Conservation (phyloP, 2,329 filamentous ascomycete genomes). For the Davidsoniella neocaledoniae region DNA sequence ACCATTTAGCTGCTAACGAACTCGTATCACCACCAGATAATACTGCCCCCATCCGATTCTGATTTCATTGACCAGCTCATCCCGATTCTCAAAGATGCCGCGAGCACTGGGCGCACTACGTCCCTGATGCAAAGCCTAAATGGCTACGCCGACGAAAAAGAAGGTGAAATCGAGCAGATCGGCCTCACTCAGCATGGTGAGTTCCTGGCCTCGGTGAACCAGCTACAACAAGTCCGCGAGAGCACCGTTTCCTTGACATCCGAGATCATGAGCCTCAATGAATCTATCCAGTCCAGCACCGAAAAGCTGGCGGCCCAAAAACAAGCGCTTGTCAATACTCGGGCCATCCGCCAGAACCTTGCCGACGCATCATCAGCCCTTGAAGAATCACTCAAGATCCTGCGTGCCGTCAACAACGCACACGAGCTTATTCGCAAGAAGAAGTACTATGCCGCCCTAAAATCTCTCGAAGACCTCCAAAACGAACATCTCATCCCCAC, state of each 20-base stretch:
- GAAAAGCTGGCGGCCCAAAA: constrained; percentile 91
- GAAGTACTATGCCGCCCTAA: constrained; percentile 87
- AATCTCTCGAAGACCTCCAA: constrained; percentile 86
- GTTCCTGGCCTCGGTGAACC: constrained; percentile 84
- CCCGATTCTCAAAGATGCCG: constrained; percentile 80
- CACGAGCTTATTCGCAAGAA: constrained; percentile 84
- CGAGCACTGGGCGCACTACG: constrained; percentile 33
- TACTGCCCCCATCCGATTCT: constrained; percentile 74
- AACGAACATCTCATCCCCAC: constrained; percentile 73
- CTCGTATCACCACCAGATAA: constrained; percentile 44
- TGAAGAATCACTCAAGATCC: constrained; percentile 78
- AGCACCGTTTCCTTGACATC: constrained; percentile 76
- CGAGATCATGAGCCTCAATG: constrained; percentile 82
- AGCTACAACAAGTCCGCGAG: constrained; percentile 80
- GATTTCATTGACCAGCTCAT: constrained; percentile 95
- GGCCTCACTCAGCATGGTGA: constrained; percentile 94
- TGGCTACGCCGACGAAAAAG: constrained; percentile 70
- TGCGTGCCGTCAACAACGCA: constrained; percentile 84
- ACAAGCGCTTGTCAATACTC: constrained; percentile 80
- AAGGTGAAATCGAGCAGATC: constrained; percentile 82
- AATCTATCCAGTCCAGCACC: constrained; percentile 87
- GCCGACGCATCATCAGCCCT: constrained; percentile 80
- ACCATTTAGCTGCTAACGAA: neutral
- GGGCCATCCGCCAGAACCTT: constrained; percentile 85
- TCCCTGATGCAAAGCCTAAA: constrained; percentile 15